A percentile compares a stretch with the other conserved stretches of the same genome.
phyloP scores from a whole-genome alignment of 495 filamentous ascomycete genomes.

The Penicillium turbatum region DNA sequence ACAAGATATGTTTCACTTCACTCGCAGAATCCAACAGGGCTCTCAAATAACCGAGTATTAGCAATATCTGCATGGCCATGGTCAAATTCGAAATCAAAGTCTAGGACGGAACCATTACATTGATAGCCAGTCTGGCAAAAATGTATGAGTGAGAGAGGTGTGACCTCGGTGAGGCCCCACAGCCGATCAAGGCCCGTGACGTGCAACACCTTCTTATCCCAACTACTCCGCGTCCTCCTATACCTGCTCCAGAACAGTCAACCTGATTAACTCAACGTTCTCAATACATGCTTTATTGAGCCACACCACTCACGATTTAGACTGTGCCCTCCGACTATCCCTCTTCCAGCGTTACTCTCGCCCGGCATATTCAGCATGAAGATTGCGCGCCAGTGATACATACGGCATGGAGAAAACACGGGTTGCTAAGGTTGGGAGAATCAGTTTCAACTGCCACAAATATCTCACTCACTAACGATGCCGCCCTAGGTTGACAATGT shows the following conservation, averaged over 20 bases:
- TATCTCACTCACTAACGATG: conserved; percentile 4
- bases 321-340: neutral
- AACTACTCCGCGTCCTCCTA: conserved; percentile 5
- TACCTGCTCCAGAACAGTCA: neutral
- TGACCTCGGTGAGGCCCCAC: conserved; percentile 8
- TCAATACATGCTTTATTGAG: neutral
- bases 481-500: conserved; percentile 55
- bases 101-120: neutral
- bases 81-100: neutral
- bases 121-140: neutral
- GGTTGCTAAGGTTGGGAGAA: conserved; percentile 46
- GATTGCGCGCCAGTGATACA: conserved; percentile 34
- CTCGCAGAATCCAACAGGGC: too few species aligned
- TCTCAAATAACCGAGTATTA: too few species aligned
- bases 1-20: too few species aligned
- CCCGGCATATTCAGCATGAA: conserved; percentile 29
- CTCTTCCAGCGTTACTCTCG: conserved; percentile 4
- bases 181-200: conserved; percentile 6
- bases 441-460: neutral
- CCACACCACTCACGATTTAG: neutral
- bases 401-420: conserved; percentile 55
- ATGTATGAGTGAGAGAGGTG: neutral
- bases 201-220: conserved; percentile 6
- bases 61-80: neutral
- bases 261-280: neutral